Conservation (phyloP, 176 grass and related monocot species). For the Oryza meyeriana region DNA sequence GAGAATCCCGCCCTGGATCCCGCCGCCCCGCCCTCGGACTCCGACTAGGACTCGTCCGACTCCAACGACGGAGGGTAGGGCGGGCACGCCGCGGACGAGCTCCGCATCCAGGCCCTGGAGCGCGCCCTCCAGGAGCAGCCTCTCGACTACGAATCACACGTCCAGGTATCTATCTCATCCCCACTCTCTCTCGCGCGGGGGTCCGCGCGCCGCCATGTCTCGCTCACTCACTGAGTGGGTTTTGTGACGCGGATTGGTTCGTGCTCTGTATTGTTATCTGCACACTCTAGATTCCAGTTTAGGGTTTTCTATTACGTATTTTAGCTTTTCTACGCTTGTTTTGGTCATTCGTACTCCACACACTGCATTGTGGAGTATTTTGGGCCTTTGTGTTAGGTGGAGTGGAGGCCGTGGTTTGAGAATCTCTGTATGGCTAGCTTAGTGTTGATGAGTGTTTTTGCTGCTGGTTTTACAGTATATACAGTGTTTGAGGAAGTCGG, state of each 20-base stretch:
- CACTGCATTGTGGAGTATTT: no score
- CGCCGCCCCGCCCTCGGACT: not conserved
- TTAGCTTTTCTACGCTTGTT: not conserved
- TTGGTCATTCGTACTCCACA: not conserved
- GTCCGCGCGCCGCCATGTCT: not conserved
- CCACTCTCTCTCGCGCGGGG: not conserved
- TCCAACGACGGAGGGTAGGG: constrained; percentile 46
- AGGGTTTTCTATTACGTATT: not conserved
- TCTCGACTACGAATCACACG: constrained; percentile 65
- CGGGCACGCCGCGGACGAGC: constrained; percentile 50
- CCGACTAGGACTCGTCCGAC: constrained; percentile 24
- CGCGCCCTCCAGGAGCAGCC: constrained; percentile 58
- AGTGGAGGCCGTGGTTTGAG: not conserved
- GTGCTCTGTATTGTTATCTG: not conserved
- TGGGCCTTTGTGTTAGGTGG: no score
- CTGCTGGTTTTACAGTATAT: constrained; percentile 52
- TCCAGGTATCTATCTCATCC: constrained; percentile 48
- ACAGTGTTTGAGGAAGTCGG: constrained; percentile 78
- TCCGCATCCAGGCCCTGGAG: constrained; percentile 74
- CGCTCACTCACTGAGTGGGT: not conserved
- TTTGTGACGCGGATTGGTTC: constrained; percentile 4
- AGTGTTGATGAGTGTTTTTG: not conserved
- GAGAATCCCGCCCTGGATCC: constrained; percentile 4
- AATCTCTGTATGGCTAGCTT: not conserved
- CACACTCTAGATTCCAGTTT: not conserved